Percentiles rank a stretch among this genome's conserved stretches.
Conservation (phyloP, 2,329 filamentous ascomycete genomes). For the Piedraia hortae region DNA sequence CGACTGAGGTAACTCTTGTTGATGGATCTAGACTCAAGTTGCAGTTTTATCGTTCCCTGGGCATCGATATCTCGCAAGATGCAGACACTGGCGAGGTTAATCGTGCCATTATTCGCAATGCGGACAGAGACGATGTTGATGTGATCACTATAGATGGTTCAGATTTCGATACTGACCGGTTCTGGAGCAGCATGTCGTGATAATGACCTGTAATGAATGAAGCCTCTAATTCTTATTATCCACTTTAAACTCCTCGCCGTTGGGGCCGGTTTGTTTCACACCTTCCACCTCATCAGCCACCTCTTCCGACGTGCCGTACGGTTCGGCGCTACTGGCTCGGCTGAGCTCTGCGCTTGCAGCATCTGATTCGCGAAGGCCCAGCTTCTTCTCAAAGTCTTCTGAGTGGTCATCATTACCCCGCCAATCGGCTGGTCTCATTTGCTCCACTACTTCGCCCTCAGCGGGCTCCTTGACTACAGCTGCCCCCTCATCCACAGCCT, state of each 20-base stretch:
- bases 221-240: too few relatives aligned
- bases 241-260: conserved; percentile 1
- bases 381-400: conserved; percentile 24
- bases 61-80: conserved; percentile 70
- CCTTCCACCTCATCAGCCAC: conserved; percentile 7
- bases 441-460: conserved; percentile 38
- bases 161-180: conserved; percentile 85
- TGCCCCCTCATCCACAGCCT: conserved; percentile 13
- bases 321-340: conserved; percentile 33
- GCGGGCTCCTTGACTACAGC: conserved; percentile 34
- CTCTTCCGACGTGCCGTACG: conserved; percentile 6
- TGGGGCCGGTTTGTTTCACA: conserved; percentile 4
- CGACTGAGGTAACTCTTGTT: not conserved
- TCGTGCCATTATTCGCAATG: conserved; percentile 64
- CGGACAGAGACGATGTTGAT: conserved; percentile 69
- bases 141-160: conserved; percentile 67
- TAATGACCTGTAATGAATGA: too few relatives aligned
- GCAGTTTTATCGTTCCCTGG: conserved; percentile 72
- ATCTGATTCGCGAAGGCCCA: conserved; percentile 40
- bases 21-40: conserved; percentile 35
- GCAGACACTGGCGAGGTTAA: conserved; percentile 47
- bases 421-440: conserved; percentile 50
- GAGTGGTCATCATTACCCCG: conserved; percentile 11
- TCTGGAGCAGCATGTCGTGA: conserved; percentile 63
- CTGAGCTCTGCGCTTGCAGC: conserved; percentile 40